Percentiles rank a stretch among this genome's conserved stretches.
Conservation (phyloP, 2,329 filamentous ascomycete species). For the Ophiostoma himal-ulmi region DNA sequence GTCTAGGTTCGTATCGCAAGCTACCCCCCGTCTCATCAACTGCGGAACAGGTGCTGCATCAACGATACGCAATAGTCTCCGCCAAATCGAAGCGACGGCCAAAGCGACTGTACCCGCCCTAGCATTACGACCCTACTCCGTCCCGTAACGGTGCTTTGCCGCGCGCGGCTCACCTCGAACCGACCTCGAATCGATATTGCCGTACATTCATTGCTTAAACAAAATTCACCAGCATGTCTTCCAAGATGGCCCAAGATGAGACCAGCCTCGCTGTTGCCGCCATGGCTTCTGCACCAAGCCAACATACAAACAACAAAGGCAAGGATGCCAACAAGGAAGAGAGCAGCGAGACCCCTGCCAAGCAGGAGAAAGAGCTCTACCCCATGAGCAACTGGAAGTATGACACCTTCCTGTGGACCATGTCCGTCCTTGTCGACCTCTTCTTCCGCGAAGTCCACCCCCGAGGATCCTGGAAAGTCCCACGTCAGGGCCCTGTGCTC, state of each 20-base stretch:
- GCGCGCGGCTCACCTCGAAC: background rate
- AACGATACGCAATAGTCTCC: background rate
- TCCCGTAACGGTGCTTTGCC: background rate
- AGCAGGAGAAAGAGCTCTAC: slow-evolving; percentile 44
- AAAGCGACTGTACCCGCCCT: background rate
- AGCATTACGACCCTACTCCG: background rate
- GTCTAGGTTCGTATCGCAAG: background rate
- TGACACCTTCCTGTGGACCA: slow-evolving; percentile 69
- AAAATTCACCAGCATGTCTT: background rate
- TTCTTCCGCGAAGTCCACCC: slow-evolving; percentile 99
- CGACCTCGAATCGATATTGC: background rate
- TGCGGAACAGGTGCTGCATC: background rate
- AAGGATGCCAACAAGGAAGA: slow-evolving; percentile 25
- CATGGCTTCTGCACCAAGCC: slow-evolving; percentile 22
- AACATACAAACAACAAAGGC: slow-evolving; percentile 11
- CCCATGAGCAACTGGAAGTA: slow-evolving; percentile 70
- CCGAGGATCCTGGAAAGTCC: slow-evolving; percentile 90
- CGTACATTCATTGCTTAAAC: background rate
- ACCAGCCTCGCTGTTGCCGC: slow-evolving; percentile 19
- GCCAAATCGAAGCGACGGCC: background rate
- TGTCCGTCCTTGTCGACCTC: slow-evolving; percentile 81
- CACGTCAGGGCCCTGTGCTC: slow-evolving; percentile 78
- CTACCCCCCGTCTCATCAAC: background rate
- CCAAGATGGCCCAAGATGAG: slow-evolving; percentile 21
- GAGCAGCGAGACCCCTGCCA: slow-evolving; percentile 15